Evolutionary conservation across 2,329 filamentous ascomycete species (phyloP).

Genomic region (Incumbomyces delicatus): DNA sequence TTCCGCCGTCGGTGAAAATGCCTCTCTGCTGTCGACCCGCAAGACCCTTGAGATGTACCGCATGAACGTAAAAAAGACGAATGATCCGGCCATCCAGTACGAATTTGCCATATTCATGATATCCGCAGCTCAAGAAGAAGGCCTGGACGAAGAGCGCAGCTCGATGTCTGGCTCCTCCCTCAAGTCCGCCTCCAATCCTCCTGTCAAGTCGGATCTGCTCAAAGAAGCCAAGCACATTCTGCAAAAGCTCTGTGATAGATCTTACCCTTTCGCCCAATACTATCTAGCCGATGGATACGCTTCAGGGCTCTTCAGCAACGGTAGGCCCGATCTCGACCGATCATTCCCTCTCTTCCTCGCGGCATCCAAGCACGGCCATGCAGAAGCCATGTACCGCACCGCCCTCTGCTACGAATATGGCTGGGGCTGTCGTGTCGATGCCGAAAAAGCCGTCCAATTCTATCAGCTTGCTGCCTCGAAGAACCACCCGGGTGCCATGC

Average conservation of each 20-base stretch:
- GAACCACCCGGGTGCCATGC: conserved; percentile 90
- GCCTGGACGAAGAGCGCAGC: conserved; percentile 35
- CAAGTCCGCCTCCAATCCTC: conserved; percentile 32
- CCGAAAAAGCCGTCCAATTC: conserved; percentile 86
- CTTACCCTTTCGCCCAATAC: conserved; percentile 96
- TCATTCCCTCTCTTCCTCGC: conserved; percentile 89
- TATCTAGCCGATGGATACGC: conserved; percentile 92
- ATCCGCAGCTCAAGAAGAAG: conserved; percentile 73
- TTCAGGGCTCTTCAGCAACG: conserved; percentile 90
- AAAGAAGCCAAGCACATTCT: conserved; percentile 84
- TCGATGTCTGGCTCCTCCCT: conserved; percentile 31
- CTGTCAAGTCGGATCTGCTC: conserved; percentile 56
- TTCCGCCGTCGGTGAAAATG: conserved; percentile 73
- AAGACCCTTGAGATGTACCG: conserved; percentile 98
- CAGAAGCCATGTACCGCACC: conserved; percentile 87
- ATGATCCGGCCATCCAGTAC: conserved; percentile 80
- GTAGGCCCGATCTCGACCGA: conserved; percentile 80
- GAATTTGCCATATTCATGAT: conserved; percentile 94
- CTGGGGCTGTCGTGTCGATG: conserved; percentile 87
- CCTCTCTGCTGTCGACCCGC: conserved; percentile 78
- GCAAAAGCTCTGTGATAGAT: conserved; percentile 72
- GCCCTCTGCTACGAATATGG: conserved; percentile 96
- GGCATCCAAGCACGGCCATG: conserved; percentile 92
- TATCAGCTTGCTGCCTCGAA: conserved; percentile 84
- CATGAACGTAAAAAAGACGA: conserved; percentile 94